These are phyloP conservation scores for Hymenoscyphus occultus DNA, from an alignment of 2,329 filamentous ascomycete genomes.

Conservation along the genomic window DNA sequence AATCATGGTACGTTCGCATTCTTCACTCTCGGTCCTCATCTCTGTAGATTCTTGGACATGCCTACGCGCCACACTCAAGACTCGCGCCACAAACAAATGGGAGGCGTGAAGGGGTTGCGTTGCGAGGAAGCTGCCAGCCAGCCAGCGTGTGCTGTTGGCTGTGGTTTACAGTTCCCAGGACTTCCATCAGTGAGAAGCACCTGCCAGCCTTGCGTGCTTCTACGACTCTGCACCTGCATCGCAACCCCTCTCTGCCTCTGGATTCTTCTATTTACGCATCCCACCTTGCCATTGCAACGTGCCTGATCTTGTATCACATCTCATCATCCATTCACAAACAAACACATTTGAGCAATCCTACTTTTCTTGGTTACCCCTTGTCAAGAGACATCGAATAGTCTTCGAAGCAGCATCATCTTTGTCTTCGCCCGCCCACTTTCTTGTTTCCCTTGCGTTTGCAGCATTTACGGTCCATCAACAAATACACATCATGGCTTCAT, in stretches of 20 bases:
- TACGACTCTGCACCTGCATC: background rate
- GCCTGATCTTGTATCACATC: background rate
- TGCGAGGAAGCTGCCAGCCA: slow-evolving; percentile 5
- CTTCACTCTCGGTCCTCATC: background rate
- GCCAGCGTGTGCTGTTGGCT: background rate
- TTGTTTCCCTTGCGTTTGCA: slow-evolving; percentile 6
- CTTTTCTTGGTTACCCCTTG: slow-evolving; percentile 9
- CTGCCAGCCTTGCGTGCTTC: background rate
- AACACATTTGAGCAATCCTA: slow-evolving; percentile 9
- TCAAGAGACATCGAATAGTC: background rate
- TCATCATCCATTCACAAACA: slow-evolving; percentile 12
- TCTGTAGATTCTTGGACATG: background rate
- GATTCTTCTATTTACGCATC: background rate
- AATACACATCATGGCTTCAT: slow-evolving; percentile 14
- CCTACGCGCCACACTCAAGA: background rate
- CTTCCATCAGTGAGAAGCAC: background rate
- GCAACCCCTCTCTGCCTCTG: background rate
- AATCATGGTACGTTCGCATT: slow-evolving; percentile 10
- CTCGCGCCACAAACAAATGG: slow-evolving; percentile 13
- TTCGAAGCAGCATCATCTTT: slow-evolving; percentile 44
- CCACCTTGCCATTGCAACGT: slow-evolving; percentile 6
- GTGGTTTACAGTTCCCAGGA: background rate
- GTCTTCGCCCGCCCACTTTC: slow-evolving; percentile 26
- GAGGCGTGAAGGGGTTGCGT: background rate
- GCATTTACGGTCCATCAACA: background rate